Conservation (phyloP, 2,329 filamentous ascomycete genomes). For the Lachnellula hyalina region DNA sequence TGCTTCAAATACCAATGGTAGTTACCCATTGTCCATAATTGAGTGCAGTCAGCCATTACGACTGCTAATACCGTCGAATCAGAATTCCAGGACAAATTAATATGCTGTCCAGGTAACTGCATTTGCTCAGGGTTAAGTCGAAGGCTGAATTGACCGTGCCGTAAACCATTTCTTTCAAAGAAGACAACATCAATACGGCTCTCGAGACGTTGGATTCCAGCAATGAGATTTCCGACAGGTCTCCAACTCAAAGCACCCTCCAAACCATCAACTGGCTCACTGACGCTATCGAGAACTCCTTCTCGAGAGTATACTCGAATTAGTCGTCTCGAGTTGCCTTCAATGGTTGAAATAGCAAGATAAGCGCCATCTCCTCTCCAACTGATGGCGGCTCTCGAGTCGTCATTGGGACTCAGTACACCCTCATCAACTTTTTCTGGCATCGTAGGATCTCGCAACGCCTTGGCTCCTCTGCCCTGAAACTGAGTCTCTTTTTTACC, state of each 20-base stretch:
- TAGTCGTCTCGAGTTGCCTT: constrained; percentile 63
- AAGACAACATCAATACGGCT: constrained; percentile 79
- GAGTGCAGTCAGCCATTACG: constrained; percentile 66
- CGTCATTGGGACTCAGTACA: constrained; percentile 66
- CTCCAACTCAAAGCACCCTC: constrained; percentile 86
- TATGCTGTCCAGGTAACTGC: constrained; percentile 48
- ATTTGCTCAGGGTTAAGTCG: constrained; percentile 57
- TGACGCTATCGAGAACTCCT: constrained; percentile 85
- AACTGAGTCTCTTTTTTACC: constrained; percentile 98
- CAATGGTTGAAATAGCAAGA: constrained; percentile 79
- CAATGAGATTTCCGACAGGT: constrained; percentile 83
- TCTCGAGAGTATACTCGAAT: constrained; percentile 89
- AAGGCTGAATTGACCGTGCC: constrained; percentile 91
- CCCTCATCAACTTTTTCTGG: constrained; percentile 89
- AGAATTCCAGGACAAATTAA: constrained; percentile 77
- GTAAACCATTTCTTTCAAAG: constrained; percentile 93
- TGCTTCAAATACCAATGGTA: constrained; percentile 99
- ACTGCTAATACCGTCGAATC: constrained; percentile 90
- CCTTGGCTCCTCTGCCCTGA: constrained; percentile 81
- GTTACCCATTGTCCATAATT: constrained; percentile 95
- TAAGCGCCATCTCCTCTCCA: constrained; percentile 95
- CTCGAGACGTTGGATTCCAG: constrained; percentile 69
- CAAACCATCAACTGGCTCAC: constrained; percentile 90
- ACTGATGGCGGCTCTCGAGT: constrained; percentile 66
- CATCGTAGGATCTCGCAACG: constrained; percentile 86